Percentiles rank a stretch among this genome's conserved stretches.
These are phyloP conservation scores for Ganoderma leucocontextum DNA, from an alignment of 1,284 basidiomycete genomes.

Conservation along the genomic window DNA sequence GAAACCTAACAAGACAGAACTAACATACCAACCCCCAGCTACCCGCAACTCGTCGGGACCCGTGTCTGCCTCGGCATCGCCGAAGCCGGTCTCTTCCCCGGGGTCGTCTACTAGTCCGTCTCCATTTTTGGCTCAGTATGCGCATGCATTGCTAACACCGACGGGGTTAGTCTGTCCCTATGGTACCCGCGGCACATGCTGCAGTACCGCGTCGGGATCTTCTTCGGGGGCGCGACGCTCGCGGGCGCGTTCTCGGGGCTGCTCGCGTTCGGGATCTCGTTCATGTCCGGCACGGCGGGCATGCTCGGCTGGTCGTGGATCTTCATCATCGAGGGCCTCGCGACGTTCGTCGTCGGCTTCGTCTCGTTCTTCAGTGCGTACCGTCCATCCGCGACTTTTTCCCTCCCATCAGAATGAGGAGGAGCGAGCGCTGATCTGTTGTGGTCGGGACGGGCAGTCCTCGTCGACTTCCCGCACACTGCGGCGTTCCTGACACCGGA, in stretches of 20 bases:
- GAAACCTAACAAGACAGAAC: conserved; percentile 6
- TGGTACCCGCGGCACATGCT: conserved; percentile 48
- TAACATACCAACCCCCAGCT: conserved; percentile 46
- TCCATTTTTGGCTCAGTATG: not conserved
- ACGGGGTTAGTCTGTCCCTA: conserved; percentile 37
- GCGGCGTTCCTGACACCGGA: conserved; percentile 67
- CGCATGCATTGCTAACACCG: not conserved
- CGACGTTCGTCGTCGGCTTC: conserved; percentile 59
- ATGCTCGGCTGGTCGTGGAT: conserved; percentile 56
- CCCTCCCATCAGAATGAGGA: no score
- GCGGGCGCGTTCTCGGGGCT: conserved; percentile 49
- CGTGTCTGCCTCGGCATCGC: conserved; percentile 70
- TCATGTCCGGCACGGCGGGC: conserved; percentile 51
- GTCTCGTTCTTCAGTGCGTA: conserved; percentile 54
- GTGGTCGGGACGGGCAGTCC: conserved; percentile 46
- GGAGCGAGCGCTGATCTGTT: conserved; percentile 30
- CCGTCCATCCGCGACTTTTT: no score
- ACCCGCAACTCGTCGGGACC: conserved; percentile 65
- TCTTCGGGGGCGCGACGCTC: conserved; percentile 47
- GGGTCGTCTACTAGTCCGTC: conserved; percentile 66
- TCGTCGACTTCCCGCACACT: conserved; percentile 67
- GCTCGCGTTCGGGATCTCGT: conserved; percentile 52
- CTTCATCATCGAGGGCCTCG: conserved; percentile 63
- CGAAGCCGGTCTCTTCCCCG: conserved; percentile 76
- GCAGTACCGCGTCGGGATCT: conserved; percentile 45